Conservation (phyloP, 1,139 yeast genomes). For the Hanseniaspora sp. region DNA sequence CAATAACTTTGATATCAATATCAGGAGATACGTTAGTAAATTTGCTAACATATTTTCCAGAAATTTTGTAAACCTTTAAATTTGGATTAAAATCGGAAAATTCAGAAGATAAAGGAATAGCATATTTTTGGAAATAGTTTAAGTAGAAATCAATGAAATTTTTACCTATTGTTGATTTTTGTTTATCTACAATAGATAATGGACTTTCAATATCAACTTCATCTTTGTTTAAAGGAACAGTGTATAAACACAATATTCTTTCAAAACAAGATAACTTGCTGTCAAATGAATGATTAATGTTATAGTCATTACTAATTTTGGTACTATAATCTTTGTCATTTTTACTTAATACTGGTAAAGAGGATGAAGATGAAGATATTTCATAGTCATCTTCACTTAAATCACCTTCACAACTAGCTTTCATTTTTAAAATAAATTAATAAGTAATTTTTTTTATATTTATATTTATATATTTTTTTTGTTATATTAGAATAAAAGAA, state of each 20-base stretch:
- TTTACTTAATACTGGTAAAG: neutral
- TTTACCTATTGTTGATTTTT: slow-evolving; percentile 7
- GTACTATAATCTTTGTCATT: neutral
- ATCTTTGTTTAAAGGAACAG: neutral
- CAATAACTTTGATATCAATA: slow-evolving; percentile 27
- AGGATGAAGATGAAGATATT: neutral
- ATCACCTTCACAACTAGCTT: too few species aligned
- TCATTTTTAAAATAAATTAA: too few species aligned
- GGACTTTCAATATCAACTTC: neutral
- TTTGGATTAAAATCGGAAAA: neutral
- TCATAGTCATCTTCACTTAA: neutral
- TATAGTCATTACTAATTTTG: slow-evolving; percentile 9
- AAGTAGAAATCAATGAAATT: slow-evolving; percentile 3
- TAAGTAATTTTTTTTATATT: too few species aligned
- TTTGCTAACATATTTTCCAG: slow-evolving; percentile 18
- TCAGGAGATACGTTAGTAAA: slow-evolving; percentile 20
- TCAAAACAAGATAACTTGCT: slow-evolving; percentile 7
- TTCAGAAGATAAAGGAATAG: neutral
- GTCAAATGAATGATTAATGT: neutral
- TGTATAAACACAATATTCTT: slow-evolving; percentile 10
- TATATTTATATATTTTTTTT: too few species aligned
- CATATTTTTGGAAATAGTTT: neutral
- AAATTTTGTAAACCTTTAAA: neutral
- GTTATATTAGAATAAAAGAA: too few species aligned
- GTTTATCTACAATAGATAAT: slow-evolving; percentile 9